Percentiles rank a stretch among this genome's conserved stretches.
These are phyloP conservation scores for Mortierella claussenii DNA, from an alignment of 192 early-diverging fungal species.

Conservation along the genomic window DNA sequence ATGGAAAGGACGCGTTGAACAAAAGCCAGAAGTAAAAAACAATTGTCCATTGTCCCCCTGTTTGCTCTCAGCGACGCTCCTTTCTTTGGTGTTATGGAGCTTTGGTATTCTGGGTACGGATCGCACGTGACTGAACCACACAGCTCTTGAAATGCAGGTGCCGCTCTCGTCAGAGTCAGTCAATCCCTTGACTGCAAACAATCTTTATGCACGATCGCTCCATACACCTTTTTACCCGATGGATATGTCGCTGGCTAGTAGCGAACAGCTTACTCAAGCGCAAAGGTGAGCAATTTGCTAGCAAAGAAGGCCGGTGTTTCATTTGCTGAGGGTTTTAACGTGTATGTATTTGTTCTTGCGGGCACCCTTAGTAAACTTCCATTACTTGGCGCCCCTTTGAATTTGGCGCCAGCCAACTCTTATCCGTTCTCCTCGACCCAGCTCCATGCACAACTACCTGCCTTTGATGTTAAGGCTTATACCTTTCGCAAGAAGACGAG, in stretches of 20 bases:
- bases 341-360: no score
- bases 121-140: conserved; percentile 7
- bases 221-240: conserved; percentile 50
- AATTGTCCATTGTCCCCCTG: no score
- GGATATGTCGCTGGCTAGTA: conserved; percentile 22
- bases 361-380: conserved; percentile 24
- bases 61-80: no score
- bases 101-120: conserved; percentile 38
- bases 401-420: conserved; percentile 10
- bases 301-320: not conserved
- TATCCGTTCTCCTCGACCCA: conserved; percentile 1
- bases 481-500: conserved; percentile 51
- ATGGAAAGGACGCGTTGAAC: not conserved
- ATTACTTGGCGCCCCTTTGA: conserved; percentile 21
- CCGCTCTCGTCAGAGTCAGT: no score
- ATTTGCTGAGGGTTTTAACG: not conserved
- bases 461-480: conserved; percentile 49
- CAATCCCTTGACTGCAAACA: conserved; percentile 28
- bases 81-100: conserved; percentile 27
- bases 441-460: conserved; percentile 15
- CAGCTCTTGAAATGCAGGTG: not conserved
- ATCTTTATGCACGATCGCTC: conserved; percentile 42
- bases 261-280: conserved; percentile 11
- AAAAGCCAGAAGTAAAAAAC: no score
- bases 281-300: conserved; percentile 1